Evolutionary conservation across 768 basidiomycete genomes (phyloP).

Genomic region (Gautieria morchelliformis): DNA sequence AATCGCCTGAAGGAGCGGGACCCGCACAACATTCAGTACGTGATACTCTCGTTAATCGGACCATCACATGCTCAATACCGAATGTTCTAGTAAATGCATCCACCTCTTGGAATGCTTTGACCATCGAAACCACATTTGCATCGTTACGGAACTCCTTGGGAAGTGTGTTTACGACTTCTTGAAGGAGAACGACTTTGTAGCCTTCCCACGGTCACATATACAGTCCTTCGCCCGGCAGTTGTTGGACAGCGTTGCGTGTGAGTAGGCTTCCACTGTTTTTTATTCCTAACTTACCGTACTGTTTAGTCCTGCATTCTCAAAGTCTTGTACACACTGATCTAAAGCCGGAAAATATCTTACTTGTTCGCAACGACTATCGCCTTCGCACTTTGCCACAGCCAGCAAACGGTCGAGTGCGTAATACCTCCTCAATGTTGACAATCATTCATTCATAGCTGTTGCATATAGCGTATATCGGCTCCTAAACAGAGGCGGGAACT

Average conservation of each 20-base stretch:
- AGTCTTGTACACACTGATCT: conserved; percentile 95
- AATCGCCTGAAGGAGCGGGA: conserved; percentile 86
- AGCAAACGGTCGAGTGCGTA: conserved; percentile 45
- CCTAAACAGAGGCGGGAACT: conserved; percentile 70
- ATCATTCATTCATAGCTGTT: not conserved
- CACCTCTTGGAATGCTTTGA: conserved; percentile 93
- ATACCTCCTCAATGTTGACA: not conserved
- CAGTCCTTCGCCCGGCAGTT: conserved; percentile 92
- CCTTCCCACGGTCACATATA: conserved; percentile 94
- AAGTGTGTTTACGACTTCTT: conserved; percentile 99
- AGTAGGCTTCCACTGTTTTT: conserved; percentile 24
- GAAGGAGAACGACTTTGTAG: conserved; percentile 94
- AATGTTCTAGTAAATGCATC: conserved; percentile 79
- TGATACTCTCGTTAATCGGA: conserved; percentile 13
- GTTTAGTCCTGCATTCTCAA: conserved; percentile 78
- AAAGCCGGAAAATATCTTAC: conserved; percentile 96
- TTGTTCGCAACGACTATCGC: conserved; percentile 77
- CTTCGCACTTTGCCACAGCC: conserved; percentile 43
- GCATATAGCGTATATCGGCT: conserved; percentile 36
- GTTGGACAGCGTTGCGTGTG: conserved; percentile 89
- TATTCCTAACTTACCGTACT: conserved; percentile 10
- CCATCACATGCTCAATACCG: conserved; percentile 15
- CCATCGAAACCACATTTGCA: conserved; percentile 93
- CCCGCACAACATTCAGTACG: conserved; percentile 80
- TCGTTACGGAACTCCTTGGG: conserved; percentile 91